Conservation (phyloP, 139 green algal species). For the Monoraphidium neglectum region DNA sequence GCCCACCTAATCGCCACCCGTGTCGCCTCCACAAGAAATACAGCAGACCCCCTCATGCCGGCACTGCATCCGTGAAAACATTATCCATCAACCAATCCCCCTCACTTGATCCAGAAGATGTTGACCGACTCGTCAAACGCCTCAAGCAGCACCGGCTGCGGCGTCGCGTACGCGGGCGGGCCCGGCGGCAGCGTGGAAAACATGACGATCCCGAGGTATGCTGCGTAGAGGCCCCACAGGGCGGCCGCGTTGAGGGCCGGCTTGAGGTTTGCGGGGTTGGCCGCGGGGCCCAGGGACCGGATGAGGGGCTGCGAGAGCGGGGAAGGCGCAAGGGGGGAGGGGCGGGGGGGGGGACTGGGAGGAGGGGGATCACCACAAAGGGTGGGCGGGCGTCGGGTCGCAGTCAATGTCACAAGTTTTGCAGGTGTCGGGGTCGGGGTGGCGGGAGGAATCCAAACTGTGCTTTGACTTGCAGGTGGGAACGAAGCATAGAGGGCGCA, state of each 20-base stretch:
- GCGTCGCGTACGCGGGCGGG: slow-evolving; percentile 47
- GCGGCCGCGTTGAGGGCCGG: slow-evolving; percentile 31
- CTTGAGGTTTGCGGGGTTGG: slow-evolving; percentile 48
- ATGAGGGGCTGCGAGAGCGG: slow-evolving; percentile 1
- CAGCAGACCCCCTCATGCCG: too few relatives aligned
- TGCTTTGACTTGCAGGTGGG: too few relatives aligned
- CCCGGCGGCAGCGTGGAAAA: slow-evolving; percentile 55
- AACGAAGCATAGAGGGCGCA: too few relatives aligned
- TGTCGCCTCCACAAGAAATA: too few relatives aligned
- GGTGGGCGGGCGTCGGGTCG: neutral
- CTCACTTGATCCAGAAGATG: slow-evolving; percentile 87
- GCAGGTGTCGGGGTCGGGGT: too few relatives aligned
- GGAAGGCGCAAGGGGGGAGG: neutral
- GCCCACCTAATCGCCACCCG: too few relatives aligned
- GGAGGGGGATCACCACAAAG: neutral
- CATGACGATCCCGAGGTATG: slow-evolving; percentile 65
- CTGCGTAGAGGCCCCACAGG: slow-evolving; percentile 58
- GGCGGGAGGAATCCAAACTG: too few relatives aligned
- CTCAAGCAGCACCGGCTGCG: slow-evolving; percentile 41
- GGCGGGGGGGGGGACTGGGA: neutral
- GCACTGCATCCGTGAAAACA: too few relatives aligned
- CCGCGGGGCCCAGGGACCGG: slow-evolving; percentile 47
- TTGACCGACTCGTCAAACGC: slow-evolving; percentile 69
- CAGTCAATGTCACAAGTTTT: too few relatives aligned
- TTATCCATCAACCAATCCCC: too few relatives aligned